Base-by-base conservation (phyloP, 2,329 filamentous ascomycete genomes). In the Coniosporium tulheliwenetii region DNA sequence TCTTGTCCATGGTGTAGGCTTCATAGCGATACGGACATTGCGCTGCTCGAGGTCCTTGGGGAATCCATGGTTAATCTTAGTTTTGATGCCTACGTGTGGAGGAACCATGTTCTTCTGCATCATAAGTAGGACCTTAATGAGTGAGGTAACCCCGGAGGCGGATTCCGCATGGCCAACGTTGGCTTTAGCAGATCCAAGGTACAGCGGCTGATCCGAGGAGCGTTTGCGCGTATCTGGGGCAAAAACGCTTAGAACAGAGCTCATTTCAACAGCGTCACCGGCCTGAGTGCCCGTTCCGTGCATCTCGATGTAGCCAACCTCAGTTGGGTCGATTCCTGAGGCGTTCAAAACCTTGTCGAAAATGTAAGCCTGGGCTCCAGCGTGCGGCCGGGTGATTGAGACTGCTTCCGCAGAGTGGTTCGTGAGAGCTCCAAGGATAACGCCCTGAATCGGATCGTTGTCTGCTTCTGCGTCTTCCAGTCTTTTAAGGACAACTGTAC, bases 321-420 rank as follows among this genome's bases (percentile, higher is more conserved):
- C 38, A n/a, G 43, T 2, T n/a, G 64, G 60, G 19, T 55, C 48
- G 1, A 65, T 48, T 3, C 53, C 55, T 10, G 60, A 57, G 5
- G 54, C 43, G 9, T 52, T 51, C n/a, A 66, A 47, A 2, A 65
- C 52, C 43, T 60, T 52, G 15, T 54, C 49, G 38, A 57, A 61
- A 34, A 61, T 50, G n/a, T 52, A 52, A 5, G 49, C 46, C 39
- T 65, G 62, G 3, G 61, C 55, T 5, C 53, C 57, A 7, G 55
- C 59, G 41, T 63, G 61, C 2, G 63, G 61, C 37, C 58, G 57
- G 1, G 63, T 66, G 43, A 66, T 66, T 2, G 61, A 65, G 2
- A 57, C 50, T 1, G 63, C 52, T 36, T 61, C 53, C 0, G 57
- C 57, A 2, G 62, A 66, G 42, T 70, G 64, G 41, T 70, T 70